Percentiles rank a stretch among this genome's conserved stretches.
phyloP scores from a whole-genome alignment of 305 asterid genomes.

The Fraxinus ornus region DNA sequence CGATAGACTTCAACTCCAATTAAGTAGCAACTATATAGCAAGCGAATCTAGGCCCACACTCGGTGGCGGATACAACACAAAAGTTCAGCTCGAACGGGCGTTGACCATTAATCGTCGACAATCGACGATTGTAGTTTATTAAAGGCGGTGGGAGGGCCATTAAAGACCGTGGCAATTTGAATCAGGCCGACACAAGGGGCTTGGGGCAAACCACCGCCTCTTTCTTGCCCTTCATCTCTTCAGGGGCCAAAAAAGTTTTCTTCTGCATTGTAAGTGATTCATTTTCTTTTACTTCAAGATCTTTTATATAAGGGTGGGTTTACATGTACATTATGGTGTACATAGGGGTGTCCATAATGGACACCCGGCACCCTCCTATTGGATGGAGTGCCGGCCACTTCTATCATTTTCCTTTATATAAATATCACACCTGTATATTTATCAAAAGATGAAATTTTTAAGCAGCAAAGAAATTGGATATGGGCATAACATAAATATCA shows the following conservation, averaged over 20 bases:
- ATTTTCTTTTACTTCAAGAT: constrained; percentile 30
- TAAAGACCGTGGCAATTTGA: constrained; percentile 29
- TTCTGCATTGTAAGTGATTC: constrained; percentile 68
- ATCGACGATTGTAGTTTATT: no score
- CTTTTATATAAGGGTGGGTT: no score
- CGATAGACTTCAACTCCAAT: not conserved
- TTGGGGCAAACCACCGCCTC: constrained; percentile 80
- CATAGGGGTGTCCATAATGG: no score
- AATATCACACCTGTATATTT: constrained; percentile 22
- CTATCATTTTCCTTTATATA: no score
- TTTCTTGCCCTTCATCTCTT: constrained; percentile 56
- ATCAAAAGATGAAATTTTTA: constrained; percentile 12
- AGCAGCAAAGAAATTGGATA: constrained; percentile 17
- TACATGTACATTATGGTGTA: no score
- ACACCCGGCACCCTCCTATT: no score
- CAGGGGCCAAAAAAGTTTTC: constrained; percentile 48
- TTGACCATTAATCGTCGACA: no score
- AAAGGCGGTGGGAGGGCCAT: constrained; percentile 35
- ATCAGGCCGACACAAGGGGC: constrained; percentile 62
- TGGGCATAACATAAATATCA: not conserved
- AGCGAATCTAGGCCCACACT: no score
- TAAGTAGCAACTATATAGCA: no score
- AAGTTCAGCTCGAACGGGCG: no score
- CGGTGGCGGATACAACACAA: no score
- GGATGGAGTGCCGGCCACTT: no score